Evolutionary conservation across 192 early-diverging fungal genomes (phyloP), one percentile per base, ranked within the genome.

Genomic region (Funneliformis geosporum): DNA sequence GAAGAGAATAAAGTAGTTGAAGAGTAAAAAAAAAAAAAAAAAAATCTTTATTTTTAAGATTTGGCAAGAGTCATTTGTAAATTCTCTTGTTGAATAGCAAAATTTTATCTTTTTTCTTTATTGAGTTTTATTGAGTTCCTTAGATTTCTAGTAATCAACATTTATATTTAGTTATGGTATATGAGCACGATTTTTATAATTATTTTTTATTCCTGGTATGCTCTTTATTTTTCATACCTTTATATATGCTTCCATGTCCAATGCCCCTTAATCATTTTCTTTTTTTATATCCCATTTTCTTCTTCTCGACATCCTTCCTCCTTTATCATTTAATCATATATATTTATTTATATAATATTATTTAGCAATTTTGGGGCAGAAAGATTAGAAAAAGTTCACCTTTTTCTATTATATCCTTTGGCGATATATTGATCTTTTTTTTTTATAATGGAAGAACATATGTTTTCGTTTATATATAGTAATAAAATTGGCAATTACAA

Each of bases 1-100:
- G 66, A 67, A 16, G 77, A 67, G 66, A 79, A 70, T 21, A 70
- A 78, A 39, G 66, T 69, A 25, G 18, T 11, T 40, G 73, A 66
- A 16, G 23, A 16, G 16, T n/a, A 60, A 60, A 64, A 25, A 23
- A 62, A n/a, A 23, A 64, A 23, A 23, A 64, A 64, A 64, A 9
- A 23, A 10, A 28, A n/a, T n/a, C n/a, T n/a, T n/a, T n/a, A n/a
- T n/a, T n/a, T n/a, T 42, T 40, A 69, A 40, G n/a, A 69, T 40
- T 18, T n/a, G 14, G 10, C 67, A 69, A 40, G 39, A 69, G 21
- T 18, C 39, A 69, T 69, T 40, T 43, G 42, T 16, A n/a, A 21
- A 40, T 21, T 69, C 40, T 38, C 67, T 38, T 50, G 47, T 50
- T 21, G 39, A 11, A n/a, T 69, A 43, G n/a, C 43, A 42, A 69